Evolutionary conservation across 495 filamentous ascomycete genomes (phyloP), one percentile per base, ranked within the genome.

Genomic region (Annulohypoxylon bovei): DNA sequence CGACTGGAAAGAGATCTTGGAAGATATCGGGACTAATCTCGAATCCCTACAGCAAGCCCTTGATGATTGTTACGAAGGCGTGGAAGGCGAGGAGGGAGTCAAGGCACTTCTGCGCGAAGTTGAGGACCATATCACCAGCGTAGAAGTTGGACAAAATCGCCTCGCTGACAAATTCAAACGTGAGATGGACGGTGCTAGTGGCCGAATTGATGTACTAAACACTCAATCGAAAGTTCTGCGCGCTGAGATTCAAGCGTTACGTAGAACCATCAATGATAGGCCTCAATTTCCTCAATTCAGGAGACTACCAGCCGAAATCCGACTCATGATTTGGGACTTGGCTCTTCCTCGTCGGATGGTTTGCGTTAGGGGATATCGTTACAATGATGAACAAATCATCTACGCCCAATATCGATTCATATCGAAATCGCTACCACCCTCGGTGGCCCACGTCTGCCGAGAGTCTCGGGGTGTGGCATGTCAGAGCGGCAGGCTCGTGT

Each of bases 321-420:
- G 65, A 18, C 1, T 16, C 12, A 68, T 68, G 57, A 62, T 68
- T 14, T 68, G 65, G 65, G 57, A 56, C 9, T 30, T 62, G 22
- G 65, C 65, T n/a, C 53, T 50, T 1, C 65, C 55, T 23, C 23
- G 35, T 8, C 44, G 30, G 18, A 18, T 56, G 9, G 28, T 62
- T 20, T 14, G 33, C 30, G 7, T 50, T 28, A 7, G 12, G 9
- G 14, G 16, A 16, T 23, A 6, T 32, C 7, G 20, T 33, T 0
- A n/a, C 4, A 14, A 33, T 20, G 6, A 16, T 14, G 25, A 32
- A 0, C 25, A 52, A 14, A 5, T n/a, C 7, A 18, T 6, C 3
- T 46, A n/a, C 50, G 3, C 12, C 7, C 14, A 6, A 14, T 57
- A 50, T 50, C 1, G 8, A 23, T 32, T 53, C 1, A 12, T 5